Percentiles rank a stretch among this genome's conserved stretches.
Conservation (phyloP, 2,329 filamentous ascomycete genomes). For the Calonectria montana region DNA sequence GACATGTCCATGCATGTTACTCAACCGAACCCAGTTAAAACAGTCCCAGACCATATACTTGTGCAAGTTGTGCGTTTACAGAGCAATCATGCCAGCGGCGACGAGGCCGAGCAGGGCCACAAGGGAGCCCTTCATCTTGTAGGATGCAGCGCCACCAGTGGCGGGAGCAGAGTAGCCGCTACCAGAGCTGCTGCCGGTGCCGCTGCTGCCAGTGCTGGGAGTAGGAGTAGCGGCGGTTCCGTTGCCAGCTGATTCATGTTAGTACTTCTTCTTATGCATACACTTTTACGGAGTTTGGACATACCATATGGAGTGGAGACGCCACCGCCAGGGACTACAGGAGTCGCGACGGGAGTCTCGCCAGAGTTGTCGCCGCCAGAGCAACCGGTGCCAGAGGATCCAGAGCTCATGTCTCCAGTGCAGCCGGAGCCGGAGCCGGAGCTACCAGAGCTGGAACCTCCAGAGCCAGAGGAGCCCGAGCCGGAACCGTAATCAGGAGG, state of each 20-base stretch:
- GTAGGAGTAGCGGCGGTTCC: not conserved
- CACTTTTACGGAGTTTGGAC: not conserved
- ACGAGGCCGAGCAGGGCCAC: conserved; percentile 38
- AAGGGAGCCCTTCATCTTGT: conserved; percentile 29
- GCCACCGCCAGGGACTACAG: conserved; percentile 6
- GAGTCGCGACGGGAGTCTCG: not conserved
- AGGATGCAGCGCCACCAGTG: conserved; percentile 31
- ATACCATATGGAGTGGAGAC: conserved; percentile 22
- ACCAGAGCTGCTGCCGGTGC: conserved; percentile 27
- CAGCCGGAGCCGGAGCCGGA: not conserved
- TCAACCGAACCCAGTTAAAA: not conserved
- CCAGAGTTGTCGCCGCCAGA: not conserved
- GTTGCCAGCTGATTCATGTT: conserved; percentile 18
- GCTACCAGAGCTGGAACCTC: not conserved
- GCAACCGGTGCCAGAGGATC: not conserved
- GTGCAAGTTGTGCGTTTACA: conserved; percentile 31
- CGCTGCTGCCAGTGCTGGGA: not conserved
- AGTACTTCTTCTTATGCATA: not conserved
- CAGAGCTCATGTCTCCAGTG: not conserved
- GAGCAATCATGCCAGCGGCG: conserved; percentile 36
- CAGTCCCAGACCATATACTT: conserved; percentile 5
- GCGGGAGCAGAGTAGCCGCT: conserved; percentile 21
- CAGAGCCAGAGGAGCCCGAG: not conserved
- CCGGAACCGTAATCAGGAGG: not conserved
- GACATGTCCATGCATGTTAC: conserved; percentile 5